Base-by-base conservation (phyloP, 169 alveolate genomes). In the Babesia ovata region DNA sequence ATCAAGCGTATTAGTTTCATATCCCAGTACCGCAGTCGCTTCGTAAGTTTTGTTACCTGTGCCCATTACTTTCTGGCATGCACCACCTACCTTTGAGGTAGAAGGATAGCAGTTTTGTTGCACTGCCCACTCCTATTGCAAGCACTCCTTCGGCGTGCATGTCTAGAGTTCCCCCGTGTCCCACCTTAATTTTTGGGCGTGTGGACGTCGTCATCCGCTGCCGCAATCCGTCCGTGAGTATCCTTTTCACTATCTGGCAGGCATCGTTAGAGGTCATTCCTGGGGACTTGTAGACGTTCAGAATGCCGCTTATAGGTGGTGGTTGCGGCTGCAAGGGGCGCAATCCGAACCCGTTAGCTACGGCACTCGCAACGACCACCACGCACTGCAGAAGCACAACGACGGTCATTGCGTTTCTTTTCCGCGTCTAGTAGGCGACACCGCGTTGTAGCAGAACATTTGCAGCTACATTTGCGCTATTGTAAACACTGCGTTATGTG, bases 121-220 rank as follows among this genome's bases (percentile, higher is more conserved):
- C 94, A 4, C 48, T 54, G 26, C 91, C 92, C 26, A 89, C 71
- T 28, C 94, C 94, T 29, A 89, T 63, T 2, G 91, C 88, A 69
- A 89, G 61, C 10, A 89, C 92, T 6, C 90, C 90, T 59, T 89
- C 91, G 39, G 94, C 91, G 65, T 76, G 73, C 48, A 70, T 84
- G 58, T 89, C 94, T 42, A 89, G 85, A 14, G 92, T 89, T 9
- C 94, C 94, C 44, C 94, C 94, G 63, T 89, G 94, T n/a, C 94
- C 94, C 48, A 89, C 94, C 46, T 70, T 81, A 14, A 86, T 61
- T 21, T 84, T 76, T 9, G 84, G 75, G 45, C 48, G 19, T 7
- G 10, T 14, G 0, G 54, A 10, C 26, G 52, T 56, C 56, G 60
- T 16, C 13, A 44, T 26, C n/a, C 60, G 36, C n/a, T 56, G 54